Evolutionary conservation across 768 basidiomycete genomes (phyloP).

Genomic region (Leucogyrophana mollusca): DNA sequence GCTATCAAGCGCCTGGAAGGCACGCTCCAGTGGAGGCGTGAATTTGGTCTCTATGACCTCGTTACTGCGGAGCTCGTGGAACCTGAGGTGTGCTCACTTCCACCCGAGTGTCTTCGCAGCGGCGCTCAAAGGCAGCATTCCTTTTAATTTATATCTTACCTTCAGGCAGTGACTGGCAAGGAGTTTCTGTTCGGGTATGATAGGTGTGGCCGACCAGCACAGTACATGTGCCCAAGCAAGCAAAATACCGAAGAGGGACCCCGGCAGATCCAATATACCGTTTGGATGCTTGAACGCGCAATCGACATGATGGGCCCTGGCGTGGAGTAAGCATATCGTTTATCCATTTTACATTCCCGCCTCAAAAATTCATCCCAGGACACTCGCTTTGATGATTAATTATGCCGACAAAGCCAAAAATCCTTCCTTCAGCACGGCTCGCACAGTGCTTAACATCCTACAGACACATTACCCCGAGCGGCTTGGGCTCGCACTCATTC

Average conservation of each 20-base stretch:
- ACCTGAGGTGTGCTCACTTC: slow-evolving; percentile 64
- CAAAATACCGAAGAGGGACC: slow-evolving; percentile 76
- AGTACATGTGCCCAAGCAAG: slow-evolving; percentile 66
- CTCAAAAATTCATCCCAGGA: slow-evolving; percentile 37
- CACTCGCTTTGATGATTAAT: slow-evolving; percentile 70
- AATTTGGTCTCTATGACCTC: slow-evolving; percentile 67
- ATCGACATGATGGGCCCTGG: slow-evolving; percentile 80
- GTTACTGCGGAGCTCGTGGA: slow-evolving; percentile 65
- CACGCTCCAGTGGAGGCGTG: slow-evolving; percentile 78
- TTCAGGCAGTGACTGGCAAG: slow-evolving; percentile 79
- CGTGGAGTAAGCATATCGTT: slow-evolving; percentile 59
- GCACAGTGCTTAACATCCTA: slow-evolving; percentile 56
- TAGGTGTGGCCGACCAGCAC: slow-evolving; percentile 55
- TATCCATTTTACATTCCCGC: neutral
- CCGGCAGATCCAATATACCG: slow-evolving; percentile 68
- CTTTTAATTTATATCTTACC: neutral
- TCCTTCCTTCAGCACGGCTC: slow-evolving; percentile 39
- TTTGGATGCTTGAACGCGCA: slow-evolving; percentile 77
- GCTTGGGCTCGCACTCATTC: slow-evolving; percentile 69
- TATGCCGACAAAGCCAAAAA: slow-evolving; percentile 71
- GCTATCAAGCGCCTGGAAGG: slow-evolving; percentile 67
- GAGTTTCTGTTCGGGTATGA: slow-evolving; percentile 79
- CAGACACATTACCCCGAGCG: slow-evolving; percentile 88
- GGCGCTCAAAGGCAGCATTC: neutral
- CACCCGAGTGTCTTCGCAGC: too few species aligned